Evolutionary conservation across 371 early-diverging fungal species (phyloP).

Genomic region (Mucor racemosus): DNA sequence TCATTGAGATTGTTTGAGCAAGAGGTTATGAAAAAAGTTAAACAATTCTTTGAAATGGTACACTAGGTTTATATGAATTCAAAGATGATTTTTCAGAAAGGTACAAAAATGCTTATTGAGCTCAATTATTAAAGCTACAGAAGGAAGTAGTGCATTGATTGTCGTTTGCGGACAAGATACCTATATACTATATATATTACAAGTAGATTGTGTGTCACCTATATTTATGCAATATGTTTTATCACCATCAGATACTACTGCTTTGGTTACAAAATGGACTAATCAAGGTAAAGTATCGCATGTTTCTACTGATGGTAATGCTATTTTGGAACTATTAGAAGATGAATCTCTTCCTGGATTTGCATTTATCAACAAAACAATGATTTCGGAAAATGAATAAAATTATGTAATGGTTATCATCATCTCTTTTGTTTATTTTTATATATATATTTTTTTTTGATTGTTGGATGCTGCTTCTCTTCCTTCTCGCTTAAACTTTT

Average conservation of each 20-base stretch:
- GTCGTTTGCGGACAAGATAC: background rate
- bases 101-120: background rate
- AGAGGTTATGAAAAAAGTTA: constrained; percentile 71
- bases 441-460: background rate
- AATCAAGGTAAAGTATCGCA: constrained; percentile 86
- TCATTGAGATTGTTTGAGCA: constrained; percentile 72
- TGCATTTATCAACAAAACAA: background rate
- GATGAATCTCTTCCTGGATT: background rate
- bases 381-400: constrained; percentile 2
- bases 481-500: background rate
- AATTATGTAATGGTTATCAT: background rate
- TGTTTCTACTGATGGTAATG: constrained; percentile 97
- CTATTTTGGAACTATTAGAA: constrained; percentile 38
- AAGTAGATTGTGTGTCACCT: background rate
- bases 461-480: background rate
- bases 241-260: constrained; percentile 29
- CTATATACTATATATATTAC: background rate
- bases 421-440: background rate
- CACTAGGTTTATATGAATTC: constrained; percentile 96
- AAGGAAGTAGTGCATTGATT: background rate
- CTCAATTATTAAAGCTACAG: background rate
- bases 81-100: background rate
- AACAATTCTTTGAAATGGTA: constrained; percentile 98
- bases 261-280: constrained; percentile 43
- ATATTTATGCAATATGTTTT: background rate